These are phyloP conservation scores for Xylariaceae sp. DNA, from an alignment of 2,329 filamentous ascomycete genomes.

Conservation along the genomic window DNA sequence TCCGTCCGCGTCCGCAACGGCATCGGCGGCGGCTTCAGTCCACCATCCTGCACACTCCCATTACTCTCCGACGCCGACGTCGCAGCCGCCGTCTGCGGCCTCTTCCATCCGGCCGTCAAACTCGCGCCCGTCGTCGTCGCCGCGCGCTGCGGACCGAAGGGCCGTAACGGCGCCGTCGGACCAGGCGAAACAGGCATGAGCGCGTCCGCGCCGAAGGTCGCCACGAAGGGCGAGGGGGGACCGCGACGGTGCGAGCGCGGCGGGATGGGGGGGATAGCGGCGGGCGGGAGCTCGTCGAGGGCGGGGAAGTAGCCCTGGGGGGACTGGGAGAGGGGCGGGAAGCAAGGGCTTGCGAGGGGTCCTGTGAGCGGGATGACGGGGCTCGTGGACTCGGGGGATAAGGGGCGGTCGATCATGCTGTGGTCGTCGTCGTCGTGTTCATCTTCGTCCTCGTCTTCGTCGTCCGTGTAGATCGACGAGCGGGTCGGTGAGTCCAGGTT, in stretches of 20 bases:
- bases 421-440: conserved; percentile 9
- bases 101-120: conserved; percentile 7
- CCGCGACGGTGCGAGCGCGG: conserved; percentile 16
- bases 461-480: conserved; percentile 21
- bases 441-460: conserved; percentile 13
- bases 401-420: conserved; percentile 9
- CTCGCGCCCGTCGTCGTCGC: conserved; percentile 8
- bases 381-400: conserved; percentile 27
- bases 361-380: conserved; percentile 27
- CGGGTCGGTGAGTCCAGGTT: conserved; percentile 16
- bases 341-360: conserved; percentile 25
- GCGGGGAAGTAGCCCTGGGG: conserved; percentile 5
- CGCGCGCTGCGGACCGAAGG: conserved; percentile 23
- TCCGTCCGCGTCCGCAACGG: background rate
- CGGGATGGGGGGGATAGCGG: conserved; percentile 9
- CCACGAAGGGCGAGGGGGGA: conserved; percentile 13
- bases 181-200: conserved; percentile 6
- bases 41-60: background rate
- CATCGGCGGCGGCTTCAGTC: background rate
- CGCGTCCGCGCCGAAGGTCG: conserved; percentile 14
- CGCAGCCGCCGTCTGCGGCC: conserved; percentile 9
- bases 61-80: background rate
- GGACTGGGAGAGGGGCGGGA: conserved; percentile 15
- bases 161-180: conserved; percentile 24
- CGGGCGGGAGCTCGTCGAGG: conserved; percentile 6